Evolutionary conservation across 345 rosid species (phyloP).

Genomic region (Gossypioides kirkii): DNA sequence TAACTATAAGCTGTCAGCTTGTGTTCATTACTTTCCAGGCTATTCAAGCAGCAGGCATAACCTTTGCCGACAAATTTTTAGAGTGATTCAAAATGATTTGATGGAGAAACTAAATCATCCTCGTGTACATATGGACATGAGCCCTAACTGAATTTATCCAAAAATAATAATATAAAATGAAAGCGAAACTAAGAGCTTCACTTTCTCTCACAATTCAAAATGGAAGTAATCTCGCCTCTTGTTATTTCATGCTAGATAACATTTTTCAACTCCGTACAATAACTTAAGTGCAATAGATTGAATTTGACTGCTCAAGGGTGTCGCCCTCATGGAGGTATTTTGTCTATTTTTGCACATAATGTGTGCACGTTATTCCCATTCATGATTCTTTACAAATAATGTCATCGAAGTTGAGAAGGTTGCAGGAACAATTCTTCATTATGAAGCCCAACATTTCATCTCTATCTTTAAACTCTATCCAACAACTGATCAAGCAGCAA

Average conservation of each 20-base stretch:
- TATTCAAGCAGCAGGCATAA: not conserved
- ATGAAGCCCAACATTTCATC: conserved; percentile 60
- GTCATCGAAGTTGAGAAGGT: conserved; percentile 13
- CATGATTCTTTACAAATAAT: not conserved
- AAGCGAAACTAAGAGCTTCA: not conserved
- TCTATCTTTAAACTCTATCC: conserved; percentile 73
- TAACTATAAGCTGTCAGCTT: too few species aligned
- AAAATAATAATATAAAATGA: too few species aligned
- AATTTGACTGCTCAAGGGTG: conserved; percentile 87
- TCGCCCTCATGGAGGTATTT: conserved; percentile 68
- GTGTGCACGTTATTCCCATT: not conserved
- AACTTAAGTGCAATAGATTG: not conserved
- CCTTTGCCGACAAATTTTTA: not conserved
- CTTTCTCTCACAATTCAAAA: not conserved
- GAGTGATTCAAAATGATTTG: too few species aligned
- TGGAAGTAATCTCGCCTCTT: not conserved
- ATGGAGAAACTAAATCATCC: not conserved
- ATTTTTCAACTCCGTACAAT: not conserved
- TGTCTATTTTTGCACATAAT: not conserved
- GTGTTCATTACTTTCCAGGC: not conserved
- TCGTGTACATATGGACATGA: not conserved
- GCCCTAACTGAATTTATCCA: not conserved
- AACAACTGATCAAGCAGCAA: conserved; percentile 78
- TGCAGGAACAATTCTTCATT: conserved; percentile 86
- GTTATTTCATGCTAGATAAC: not conserved